These are phyloP conservation scores for Echites panduratus DNA, from an alignment of 257 asterid species.

Conservation along the genomic window DNA sequence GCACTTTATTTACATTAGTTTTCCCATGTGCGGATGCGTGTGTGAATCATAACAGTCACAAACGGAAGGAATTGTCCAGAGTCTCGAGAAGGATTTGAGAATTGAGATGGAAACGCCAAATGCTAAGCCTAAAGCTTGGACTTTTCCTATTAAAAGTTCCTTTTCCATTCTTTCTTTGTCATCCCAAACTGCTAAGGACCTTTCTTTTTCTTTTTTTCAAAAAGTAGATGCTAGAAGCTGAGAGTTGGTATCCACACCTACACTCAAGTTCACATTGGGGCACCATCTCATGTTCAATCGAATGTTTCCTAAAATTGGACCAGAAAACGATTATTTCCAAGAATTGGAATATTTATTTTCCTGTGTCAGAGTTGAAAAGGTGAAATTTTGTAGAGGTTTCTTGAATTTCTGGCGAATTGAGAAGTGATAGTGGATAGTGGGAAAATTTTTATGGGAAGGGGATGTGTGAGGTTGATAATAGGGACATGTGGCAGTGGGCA, in stretches of 20 bases:
- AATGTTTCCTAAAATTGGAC: neutral
- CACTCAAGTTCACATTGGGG: neutral
- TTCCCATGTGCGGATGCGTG: too few relatives aligned
- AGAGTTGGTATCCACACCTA: neutral
- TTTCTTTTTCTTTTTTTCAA: neutral
- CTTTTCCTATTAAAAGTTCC: neutral
- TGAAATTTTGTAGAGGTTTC: neutral
- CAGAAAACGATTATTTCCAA: neutral
- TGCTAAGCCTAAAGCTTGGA: neutral
- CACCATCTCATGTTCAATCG: neutral
- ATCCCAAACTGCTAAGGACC: neutral
- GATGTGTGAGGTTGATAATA: constrained; percentile 29
- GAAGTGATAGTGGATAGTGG: constrained; percentile 48
- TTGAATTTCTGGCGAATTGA: neutral
- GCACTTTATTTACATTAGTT: too few relatives aligned
- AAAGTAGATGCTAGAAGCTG: neutral
- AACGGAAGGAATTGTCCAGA: too few relatives aligned
- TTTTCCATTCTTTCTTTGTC: neutral
- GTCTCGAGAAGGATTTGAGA: neutral
- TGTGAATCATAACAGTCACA: too few relatives aligned
- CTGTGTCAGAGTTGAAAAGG: neutral
- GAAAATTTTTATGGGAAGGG: constrained; percentile 25
- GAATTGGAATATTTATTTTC: neutral
- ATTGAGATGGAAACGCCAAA: neutral
- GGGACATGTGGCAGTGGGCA: constrained; percentile 68